Evolutionary conservation across 257 asterid genomes (phyloP).

Genomic region (Ilex aquifolium): DNA sequence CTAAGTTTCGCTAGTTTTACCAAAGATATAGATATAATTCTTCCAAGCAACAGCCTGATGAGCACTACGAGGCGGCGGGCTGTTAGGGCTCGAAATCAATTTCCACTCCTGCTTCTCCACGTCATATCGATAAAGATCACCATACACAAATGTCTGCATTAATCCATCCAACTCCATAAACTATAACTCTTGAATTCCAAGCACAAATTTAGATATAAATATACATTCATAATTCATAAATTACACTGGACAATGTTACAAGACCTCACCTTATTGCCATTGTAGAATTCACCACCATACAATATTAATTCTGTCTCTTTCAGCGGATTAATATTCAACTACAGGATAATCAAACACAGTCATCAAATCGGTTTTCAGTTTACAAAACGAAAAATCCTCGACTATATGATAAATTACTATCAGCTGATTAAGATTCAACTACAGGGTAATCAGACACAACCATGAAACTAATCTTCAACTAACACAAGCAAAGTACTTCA

Average conservation of each 20-base stretch:
- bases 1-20: conserved; percentile 31
- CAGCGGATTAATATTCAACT: conserved; percentile 82
- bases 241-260: no score
- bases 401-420: no score
- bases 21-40: conserved; percentile 79
- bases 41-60: conserved; percentile 98
- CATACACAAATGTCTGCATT: conserved; percentile 90
- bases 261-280: conserved; percentile 74
- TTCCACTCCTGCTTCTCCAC: conserved; percentile 95
- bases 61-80: conserved; percentile 99
- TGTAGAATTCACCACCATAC: conserved; percentile 97
- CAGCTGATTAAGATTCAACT: no score
- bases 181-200: no score
- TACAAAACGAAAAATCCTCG: not conserved
- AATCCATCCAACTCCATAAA: conserved; percentile 1
- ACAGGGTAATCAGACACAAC: no score
- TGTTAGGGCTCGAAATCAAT: conserved; percentile 83
- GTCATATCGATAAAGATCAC: conserved; percentile 82
- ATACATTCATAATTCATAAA: no score
- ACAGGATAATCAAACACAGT: conserved; percentile 4
- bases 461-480: not conserved
- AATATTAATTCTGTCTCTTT: conserved; percentile 84
- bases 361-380: not conserved
- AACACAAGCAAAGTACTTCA: no score
- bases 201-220: no score